phyloP scores from a whole-genome alignment of 2,329 filamentous ascomycete species.

The Cladophialophora yegresii region DNA sequence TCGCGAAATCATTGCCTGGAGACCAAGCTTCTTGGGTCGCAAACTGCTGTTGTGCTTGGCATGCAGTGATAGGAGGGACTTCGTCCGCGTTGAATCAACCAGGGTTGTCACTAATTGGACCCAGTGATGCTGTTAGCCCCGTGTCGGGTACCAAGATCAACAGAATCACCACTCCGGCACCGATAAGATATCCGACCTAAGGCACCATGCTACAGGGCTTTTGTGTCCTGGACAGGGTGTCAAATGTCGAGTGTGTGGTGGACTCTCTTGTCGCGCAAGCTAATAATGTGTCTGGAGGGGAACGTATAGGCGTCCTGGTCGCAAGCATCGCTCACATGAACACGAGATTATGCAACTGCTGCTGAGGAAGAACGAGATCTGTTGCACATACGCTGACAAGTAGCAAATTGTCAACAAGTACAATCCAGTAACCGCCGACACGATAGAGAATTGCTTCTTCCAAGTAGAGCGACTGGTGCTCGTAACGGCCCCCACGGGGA shows the following conservation, averaged over 20 bases:
- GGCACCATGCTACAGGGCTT: slow-evolving; percentile 3
- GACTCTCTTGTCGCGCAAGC: neutral
- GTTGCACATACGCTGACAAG: neutral
- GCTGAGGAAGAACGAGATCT: neutral
- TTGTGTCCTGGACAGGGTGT: neutral
- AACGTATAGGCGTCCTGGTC: neutral
- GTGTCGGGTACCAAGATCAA: slow-evolving; percentile 5
- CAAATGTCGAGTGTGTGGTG: neutral
- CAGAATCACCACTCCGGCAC: slow-evolving; percentile 1
- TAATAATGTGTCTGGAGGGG: neutral
- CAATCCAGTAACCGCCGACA: neutral
- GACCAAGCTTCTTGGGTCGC: neutral
- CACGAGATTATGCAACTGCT: neutral
- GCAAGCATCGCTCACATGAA: neutral
- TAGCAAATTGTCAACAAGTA: neutral
- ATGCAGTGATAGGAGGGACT: neutral
- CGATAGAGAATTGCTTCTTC: neutral
- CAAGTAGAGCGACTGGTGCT: neutral
- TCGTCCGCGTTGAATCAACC: neutral
- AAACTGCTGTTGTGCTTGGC: slow-evolving; percentile 1
- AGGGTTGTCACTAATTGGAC: neutral
- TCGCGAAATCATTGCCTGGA: neutral
- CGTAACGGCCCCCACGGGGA: neutral
- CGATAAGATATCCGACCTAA: neutral
- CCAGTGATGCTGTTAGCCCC: slow-evolving; percentile 4